These are phyloP conservation scores for Aegle marmelos DNA, from an alignment of 345 rosid species.

Conservation along the genomic window DNA sequence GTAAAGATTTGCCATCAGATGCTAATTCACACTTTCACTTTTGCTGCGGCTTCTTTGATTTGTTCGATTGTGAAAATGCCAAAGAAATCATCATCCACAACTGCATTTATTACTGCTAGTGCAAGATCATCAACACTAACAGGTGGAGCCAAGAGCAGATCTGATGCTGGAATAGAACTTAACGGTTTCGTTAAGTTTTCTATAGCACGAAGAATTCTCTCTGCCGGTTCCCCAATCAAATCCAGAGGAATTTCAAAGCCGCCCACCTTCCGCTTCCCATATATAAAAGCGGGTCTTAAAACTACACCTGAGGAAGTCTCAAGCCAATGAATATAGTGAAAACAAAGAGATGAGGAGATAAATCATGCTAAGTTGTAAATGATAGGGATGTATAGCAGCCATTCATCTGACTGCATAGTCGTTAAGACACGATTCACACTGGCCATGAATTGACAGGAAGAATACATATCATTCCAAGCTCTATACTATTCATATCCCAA, in stretches of 20 bases:
- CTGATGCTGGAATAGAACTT: slow-evolving; percentile 75
- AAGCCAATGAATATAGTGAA: not conserved
- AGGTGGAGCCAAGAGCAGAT: slow-evolving; percentile 76
- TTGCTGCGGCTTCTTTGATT: slow-evolving; percentile 89
- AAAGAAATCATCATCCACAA: slow-evolving; percentile 71
- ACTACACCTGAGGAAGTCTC: slow-evolving; percentile 59
- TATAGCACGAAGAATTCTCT: slow-evolving; percentile 49
- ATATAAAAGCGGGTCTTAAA: slow-evolving; percentile 81
- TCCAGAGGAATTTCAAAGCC: slow-evolving; percentile 83
- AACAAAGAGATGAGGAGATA: not conserved
- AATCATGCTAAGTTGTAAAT: not conserved
- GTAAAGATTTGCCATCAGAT: not conserved
- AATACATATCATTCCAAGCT: not conserved
- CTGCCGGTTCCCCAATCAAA: slow-evolving; percentile 70
- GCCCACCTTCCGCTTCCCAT: slow-evolving; percentile 68
- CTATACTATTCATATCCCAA: not conserved
- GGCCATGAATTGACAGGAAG: not conserved
- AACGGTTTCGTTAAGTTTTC: slow-evolving; percentile 65
- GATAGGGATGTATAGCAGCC: not conserved
- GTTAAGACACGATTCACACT: not conserved
- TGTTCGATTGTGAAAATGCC: slow-evolving; percentile 91
- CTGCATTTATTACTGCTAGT: slow-evolving; percentile 59
- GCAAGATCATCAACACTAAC: slow-evolving; percentile 83
- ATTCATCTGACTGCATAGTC: not conserved
- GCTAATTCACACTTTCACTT: slow-evolving; percentile 39